These are phyloP conservation scores for Debaryomycetaceae sp. DNA, from an alignment of 1,139 yeast genomes.

Conservation along the genomic window DNA sequence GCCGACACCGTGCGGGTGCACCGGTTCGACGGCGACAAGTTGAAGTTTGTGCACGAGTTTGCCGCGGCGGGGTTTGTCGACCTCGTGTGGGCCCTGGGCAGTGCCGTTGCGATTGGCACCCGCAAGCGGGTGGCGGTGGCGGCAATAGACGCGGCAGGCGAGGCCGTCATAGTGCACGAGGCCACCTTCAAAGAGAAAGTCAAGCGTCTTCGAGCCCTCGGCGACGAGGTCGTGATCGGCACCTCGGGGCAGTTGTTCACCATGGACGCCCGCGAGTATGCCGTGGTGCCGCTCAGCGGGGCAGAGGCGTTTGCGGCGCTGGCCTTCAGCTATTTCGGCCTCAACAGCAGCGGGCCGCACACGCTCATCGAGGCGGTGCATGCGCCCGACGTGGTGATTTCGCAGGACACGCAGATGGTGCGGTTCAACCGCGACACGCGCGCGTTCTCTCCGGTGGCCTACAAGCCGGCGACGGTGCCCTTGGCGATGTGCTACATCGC, in stretches of 20 bases:
- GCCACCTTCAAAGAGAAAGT: no score
- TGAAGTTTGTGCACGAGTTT: conserved; percentile 29
- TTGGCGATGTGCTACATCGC: conserved; percentile 27
- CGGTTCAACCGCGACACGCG: conserved; percentile 2
- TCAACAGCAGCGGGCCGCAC: conserved; percentile 9
- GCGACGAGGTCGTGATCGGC: no score
- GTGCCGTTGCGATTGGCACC: conserved; percentile 27
- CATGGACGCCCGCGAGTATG: no score
- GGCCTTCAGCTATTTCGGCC: conserved; percentile 27
- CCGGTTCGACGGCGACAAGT: conserved; percentile 33
- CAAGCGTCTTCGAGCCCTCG: no score
- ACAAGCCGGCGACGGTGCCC: conserved; percentile 28
- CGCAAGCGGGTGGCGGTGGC: conserved; percentile 26
- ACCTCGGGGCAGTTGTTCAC: no score
- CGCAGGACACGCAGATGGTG: not conserved
- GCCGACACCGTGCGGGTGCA: conserved; percentile 24
- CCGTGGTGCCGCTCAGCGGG: no score
- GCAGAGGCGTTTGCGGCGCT: no score
- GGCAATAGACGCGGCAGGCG: no score
- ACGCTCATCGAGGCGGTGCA: conserved; percentile 3
- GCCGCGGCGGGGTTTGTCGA: conserved; percentile 17
- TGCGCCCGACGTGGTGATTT: not conserved
- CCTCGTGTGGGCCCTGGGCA: no score
- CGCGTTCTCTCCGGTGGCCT: conserved; percentile 9
- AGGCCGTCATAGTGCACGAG: no score